phyloP scores from a whole-genome alignment of 2,329 filamentous ascomycete genomes.

The Phaeosphaeriaceae sp. region DNA sequence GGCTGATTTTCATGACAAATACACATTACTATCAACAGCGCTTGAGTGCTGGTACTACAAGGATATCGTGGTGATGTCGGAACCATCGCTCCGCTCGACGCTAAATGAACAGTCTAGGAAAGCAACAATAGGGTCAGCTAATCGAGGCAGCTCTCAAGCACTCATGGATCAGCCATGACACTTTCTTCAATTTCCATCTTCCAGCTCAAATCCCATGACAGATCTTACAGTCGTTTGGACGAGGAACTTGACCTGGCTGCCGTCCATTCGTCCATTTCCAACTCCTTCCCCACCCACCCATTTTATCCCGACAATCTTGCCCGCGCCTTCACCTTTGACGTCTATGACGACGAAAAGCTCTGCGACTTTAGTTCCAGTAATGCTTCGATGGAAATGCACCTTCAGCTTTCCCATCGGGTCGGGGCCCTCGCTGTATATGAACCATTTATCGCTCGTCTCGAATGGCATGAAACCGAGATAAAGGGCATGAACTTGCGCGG shows the following conservation, averaged over 20 bases:
- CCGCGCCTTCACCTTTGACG: conserved; percentile 42
- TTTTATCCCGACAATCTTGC: conserved; percentile 45
- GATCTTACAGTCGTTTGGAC: conserved; percentile 32
- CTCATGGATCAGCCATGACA: not conserved
- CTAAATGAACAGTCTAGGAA: not conserved
- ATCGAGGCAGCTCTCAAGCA: not conserved
- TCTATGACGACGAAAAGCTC: conserved; percentile 46
- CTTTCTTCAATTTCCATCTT: conserved; percentile 54
- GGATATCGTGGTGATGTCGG: not conserved
- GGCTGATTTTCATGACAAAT: not conserved
- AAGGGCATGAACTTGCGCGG: conserved; percentile 36
- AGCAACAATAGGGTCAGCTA: not conserved
- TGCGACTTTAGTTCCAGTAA: conserved; percentile 43
- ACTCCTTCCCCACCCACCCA: conserved; percentile 35
- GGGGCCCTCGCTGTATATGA: conserved; percentile 44
- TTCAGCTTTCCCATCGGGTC: conserved; percentile 44
- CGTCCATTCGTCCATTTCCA: conserved; percentile 36
- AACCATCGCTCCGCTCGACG: not conserved
- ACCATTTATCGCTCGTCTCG: conserved; percentile 41
- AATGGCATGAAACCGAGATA: conserved; percentile 38
- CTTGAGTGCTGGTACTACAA: not conserved
- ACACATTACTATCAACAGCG: not conserved
- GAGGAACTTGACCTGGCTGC: conserved; percentile 40
- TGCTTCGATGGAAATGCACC: conserved; percentile 43
- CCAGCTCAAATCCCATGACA: conserved; percentile 33